Conservation (phyloP, 2,329 filamentous ascomycete species). For the Volutella citrinella region DNA sequence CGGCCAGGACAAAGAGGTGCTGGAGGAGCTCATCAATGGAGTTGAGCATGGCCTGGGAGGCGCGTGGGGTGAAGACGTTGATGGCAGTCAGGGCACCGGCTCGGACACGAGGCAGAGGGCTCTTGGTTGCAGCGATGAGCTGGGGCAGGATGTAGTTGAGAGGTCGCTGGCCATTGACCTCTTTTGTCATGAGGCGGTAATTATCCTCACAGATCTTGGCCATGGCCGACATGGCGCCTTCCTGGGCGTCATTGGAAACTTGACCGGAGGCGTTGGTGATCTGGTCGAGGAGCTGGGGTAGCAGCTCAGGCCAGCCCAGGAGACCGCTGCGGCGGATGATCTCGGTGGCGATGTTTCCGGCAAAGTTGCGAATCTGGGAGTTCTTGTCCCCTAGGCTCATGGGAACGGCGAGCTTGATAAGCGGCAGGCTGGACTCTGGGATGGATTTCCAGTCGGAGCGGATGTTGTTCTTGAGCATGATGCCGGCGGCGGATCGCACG, state of each 20-base stretch:
- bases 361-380: slow-evolving; percentile 79
- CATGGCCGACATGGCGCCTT: slow-evolving; percentile 90
- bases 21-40: slow-evolving; percentile 79
- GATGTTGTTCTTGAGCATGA: slow-evolving; percentile 96
- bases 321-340: slow-evolving; percentile 81
- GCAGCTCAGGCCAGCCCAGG: slow-evolving; percentile 84
- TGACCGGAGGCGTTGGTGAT: slow-evolving; percentile 71
- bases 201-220: slow-evolving; percentile 98
- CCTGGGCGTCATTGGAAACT: slow-evolving; percentile 69
- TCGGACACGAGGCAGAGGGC: slow-evolving; percentile 72
- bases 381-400: slow-evolving; percentile 78
- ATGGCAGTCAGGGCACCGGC: slow-evolving; percentile 77
- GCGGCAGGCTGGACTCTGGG: slow-evolving; percentile 66
- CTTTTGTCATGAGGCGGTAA: slow-evolving; percentile 77
- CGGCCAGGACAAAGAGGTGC: slow-evolving; percentile 77
- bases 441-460: slow-evolving; percentile 73
- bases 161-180: slow-evolving; percentile 84
- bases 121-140: slow-evolving; percentile 81
- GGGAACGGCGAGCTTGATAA: slow-evolving; percentile 78
- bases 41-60: slow-evolving; percentile 76
- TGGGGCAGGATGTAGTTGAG: slow-evolving; percentile 87
- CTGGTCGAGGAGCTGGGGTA: slow-evolving; percentile 77
- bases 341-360: slow-evolving; percentile 93
- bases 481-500: slow-evolving; percentile 80
- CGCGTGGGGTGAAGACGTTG: slow-evolving; percentile 86